Percentiles rank a stretch among this genome's conserved stretches.
phyloP scores from a whole-genome alignment of 129 eudicot genomes.

The Sambucus nigra region DNA sequence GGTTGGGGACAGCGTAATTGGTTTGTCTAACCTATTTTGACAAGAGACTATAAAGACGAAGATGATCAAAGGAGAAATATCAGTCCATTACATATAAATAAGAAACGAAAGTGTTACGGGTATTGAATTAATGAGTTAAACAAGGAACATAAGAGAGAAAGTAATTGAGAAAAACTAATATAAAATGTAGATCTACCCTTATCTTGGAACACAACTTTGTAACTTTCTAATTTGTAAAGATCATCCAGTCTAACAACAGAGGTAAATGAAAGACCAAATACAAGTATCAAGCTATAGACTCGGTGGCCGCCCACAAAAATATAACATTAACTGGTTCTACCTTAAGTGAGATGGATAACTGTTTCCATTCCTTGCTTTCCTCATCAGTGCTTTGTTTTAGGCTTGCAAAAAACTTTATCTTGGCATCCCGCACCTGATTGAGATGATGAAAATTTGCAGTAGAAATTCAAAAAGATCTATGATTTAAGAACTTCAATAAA shows the following conservation, averaged over 20 bases:
- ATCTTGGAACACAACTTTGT: neutral
- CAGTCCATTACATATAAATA: too few species aligned
- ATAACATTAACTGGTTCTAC: slow-evolving; percentile 17
- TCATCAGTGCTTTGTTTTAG: slow-evolving; percentile 64
- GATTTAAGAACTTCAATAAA: neutral
- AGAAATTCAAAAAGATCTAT: neutral
- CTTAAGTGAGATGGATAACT: slow-evolving; percentile 64
- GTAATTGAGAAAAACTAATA: too few species aligned
- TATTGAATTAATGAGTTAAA: too few species aligned
- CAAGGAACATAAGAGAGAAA: neutral
- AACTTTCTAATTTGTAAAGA: neutral
- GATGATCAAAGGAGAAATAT: neutral
- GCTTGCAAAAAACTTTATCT: slow-evolving; percentile 73
- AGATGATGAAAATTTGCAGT: slow-evolving; percentile 10
- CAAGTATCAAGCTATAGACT: neutral
- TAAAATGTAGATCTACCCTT: too few species aligned
- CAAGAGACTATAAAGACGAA: neutral
- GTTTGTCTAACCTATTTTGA: neutral
- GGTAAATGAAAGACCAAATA: too few species aligned
- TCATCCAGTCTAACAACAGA: neutral
- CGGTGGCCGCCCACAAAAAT: neutral
- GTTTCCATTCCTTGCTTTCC: slow-evolving; percentile 70
- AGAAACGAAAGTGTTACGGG: neutral
- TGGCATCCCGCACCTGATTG: slow-evolving; percentile 75
- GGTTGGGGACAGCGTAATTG: too few species aligned